A percentile compares a stretch with the other conserved stretches of the same genome.
Evolutionary conservation across 2,329 filamentous ascomycete species (phyloP).

Genomic region (Colletotrichum tanaceti): DNA sequence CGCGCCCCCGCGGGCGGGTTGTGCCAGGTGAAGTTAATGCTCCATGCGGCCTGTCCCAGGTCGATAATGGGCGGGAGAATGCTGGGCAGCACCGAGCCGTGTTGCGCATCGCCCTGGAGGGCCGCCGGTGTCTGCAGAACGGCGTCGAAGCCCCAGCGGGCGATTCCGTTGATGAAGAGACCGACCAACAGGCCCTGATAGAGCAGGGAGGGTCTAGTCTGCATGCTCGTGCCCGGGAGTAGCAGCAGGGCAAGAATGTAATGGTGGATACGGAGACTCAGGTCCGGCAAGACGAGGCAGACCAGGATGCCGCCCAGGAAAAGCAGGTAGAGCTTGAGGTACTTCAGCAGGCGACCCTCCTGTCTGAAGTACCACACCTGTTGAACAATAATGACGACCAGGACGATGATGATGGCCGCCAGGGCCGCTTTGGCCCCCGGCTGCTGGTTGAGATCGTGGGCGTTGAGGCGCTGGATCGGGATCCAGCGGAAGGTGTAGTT

Average conservation of each 20-base stretch:
- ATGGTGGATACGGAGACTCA: constrained; percentile 91
- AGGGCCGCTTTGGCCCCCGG: constrained; percentile 89
- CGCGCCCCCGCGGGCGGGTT: constrained; percentile 56
- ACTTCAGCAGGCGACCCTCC: constrained; percentile 82
- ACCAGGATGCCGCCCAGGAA: constrained; percentile 76
- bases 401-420: constrained; percentile 77
- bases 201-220: constrained; percentile 84
- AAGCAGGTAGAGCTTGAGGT: constrained; percentile 80
- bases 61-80: constrained; percentile 61
- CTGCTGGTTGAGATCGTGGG: constrained; percentile 88
- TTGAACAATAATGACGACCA: constrained; percentile 74
- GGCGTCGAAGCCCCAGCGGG: constrained; percentile 91
- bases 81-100: constrained; percentile 70
- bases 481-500: constrained; percentile 97
- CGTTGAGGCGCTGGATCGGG: constrained; percentile 90
- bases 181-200: constrained; percentile 93
- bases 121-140: constrained; percentile 84
- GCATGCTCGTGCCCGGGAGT: constrained; percentile 87
- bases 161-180: constrained; percentile 92
- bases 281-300: constrained; percentile 76
- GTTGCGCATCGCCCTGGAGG: constrained; percentile 75
- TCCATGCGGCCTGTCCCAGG: constrained; percentile 64
- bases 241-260: constrained; percentile 91
- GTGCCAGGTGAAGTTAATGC: constrained; percentile 72
- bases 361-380: constrained; percentile 90